Percentiles rank a stretch among this genome's conserved stretches.
Conservation (phyloP, 2,329 filamentous ascomycete genomes). For the Aspergillus unguis region DNA sequence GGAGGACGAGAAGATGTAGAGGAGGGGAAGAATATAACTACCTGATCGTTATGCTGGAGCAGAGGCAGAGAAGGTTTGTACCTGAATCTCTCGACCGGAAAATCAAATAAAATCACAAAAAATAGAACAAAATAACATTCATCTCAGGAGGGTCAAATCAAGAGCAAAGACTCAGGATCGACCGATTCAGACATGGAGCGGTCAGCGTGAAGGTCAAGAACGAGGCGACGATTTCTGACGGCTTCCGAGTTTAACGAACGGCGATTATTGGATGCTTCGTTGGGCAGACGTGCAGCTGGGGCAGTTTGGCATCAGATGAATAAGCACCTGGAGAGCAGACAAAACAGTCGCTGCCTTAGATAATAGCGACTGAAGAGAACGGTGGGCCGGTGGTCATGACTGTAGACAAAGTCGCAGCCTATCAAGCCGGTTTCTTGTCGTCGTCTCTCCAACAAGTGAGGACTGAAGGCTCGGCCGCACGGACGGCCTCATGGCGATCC, state of each 20-base stretch:
- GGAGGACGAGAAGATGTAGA: neutral
- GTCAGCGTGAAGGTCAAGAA: constrained; percentile 30
- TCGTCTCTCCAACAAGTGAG: neutral
- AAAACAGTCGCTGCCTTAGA: constrained; percentile 1
- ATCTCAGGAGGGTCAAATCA: constrained; percentile 9
- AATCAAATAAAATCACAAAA: constrained; percentile 6
- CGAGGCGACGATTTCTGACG: constrained; percentile 33
- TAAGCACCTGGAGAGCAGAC: constrained; percentile 9
- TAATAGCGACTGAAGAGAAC: neutral
- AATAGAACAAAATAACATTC: constrained; percentile 7
- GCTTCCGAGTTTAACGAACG: constrained; percentile 27
- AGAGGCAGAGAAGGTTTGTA: constrained; percentile 10
- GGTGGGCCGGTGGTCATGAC: constrained; percentile 1
- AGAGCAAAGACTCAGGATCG: constrained; percentile 12
- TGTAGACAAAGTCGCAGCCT: constrained; percentile 6
- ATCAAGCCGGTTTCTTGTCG: constrained; percentile 1
- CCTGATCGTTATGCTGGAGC: neutral
- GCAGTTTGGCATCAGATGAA: constrained; percentile 18
- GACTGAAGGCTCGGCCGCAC: neutral
- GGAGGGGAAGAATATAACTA: constrained; percentile 16
- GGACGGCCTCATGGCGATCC: constrained; percentile 2
- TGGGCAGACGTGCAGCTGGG: constrained; percentile 34
- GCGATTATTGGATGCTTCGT: constrained; percentile 37
- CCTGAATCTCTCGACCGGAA: constrained; percentile 13
- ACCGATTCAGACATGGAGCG: constrained; percentile 21